A percentile compares a stretch with the other conserved stretches of the same genome.
These are phyloP conservation scores for Apiospora saccharicola DNA, from an alignment of 2,329 filamentous ascomycete genomes.

Conservation along the genomic window DNA sequence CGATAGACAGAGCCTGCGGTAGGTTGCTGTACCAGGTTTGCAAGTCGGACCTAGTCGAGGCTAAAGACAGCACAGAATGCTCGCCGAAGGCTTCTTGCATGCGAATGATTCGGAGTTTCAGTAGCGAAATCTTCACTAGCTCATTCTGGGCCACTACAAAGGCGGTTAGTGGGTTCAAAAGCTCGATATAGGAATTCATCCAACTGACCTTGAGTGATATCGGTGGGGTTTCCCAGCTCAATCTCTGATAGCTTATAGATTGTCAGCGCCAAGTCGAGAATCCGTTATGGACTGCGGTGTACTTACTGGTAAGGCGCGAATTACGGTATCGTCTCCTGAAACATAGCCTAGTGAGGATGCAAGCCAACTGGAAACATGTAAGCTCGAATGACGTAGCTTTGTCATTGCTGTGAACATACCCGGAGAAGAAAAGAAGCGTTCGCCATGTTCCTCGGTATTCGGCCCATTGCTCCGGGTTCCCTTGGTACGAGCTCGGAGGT, in stretches of 20 bases:
- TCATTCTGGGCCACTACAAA: not conserved
- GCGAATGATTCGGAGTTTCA: slow-evolving; percentile 5
- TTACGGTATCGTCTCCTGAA: not conserved
- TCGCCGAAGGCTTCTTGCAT: slow-evolving; percentile 12
- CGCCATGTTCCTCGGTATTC: not conserved
- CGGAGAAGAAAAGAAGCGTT: not conserved
- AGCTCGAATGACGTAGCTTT: not conserved
- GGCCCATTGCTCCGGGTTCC: not conserved
- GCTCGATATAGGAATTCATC: too few relatives aligned
- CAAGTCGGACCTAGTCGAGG: slow-evolving; percentile 1
- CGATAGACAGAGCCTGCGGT: not conserved
- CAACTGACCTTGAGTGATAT: slow-evolving; percentile 1
- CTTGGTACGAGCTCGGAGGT: not conserved
- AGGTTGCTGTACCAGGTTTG: not conserved
- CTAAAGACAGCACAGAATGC: slow-evolving; percentile 6
- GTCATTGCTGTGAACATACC: not conserved
- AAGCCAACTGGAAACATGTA: not conserved
- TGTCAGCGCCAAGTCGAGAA: not conserved
- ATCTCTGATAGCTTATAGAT: not conserved
- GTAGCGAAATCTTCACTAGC: not conserved
- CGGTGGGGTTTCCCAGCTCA: not conserved
- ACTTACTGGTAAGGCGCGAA: not conserved
- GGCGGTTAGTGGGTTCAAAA: not conserved
- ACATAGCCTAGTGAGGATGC: not conserved
- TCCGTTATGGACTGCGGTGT: too few relatives aligned